These are phyloP conservation scores for Aspergillus sergii DNA, from an alignment of 2,329 filamentous ascomycete species.

Conservation along the genomic window DNA sequence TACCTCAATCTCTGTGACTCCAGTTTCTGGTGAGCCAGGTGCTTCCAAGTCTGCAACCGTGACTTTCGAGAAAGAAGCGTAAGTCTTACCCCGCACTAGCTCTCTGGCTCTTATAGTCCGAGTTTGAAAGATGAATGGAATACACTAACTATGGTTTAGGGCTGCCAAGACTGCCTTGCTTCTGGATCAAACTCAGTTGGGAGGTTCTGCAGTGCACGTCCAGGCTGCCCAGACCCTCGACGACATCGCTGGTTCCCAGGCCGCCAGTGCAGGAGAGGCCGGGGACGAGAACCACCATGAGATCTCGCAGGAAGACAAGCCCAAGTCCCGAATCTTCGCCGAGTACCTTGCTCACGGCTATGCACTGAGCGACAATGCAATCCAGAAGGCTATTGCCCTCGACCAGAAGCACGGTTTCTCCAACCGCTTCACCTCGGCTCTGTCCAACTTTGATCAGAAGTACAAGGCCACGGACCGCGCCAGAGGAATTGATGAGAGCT, in stretches of 20 bases:
- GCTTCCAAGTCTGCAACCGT: conserved; percentile 84
- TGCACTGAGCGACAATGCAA: conserved; percentile 73
- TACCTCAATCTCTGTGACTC: conserved; percentile 73
- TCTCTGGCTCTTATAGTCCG: neutral
- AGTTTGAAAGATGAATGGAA: neutral
- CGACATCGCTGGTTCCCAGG: conserved; percentile 63
- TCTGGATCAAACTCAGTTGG: conserved; percentile 94
- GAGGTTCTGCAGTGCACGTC: conserved; percentile 75
- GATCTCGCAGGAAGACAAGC: conserved; percentile 95
- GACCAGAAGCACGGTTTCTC: conserved; percentile 90
- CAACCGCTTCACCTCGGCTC: conserved; percentile 73
- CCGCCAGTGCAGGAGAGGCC: conserved; percentile 55
- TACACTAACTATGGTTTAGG: conserved; percentile 28
- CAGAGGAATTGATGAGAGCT: conserved; percentile 79
- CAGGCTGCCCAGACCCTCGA: conserved; percentile 69
- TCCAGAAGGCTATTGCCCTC: conserved; percentile 81
- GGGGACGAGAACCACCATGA: conserved; percentile 63
- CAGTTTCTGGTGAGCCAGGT: conserved; percentile 55
- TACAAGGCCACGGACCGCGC: conserved; percentile 88
- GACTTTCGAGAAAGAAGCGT: conserved; percentile 92
- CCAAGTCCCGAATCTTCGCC: conserved; percentile 86
- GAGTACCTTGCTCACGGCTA: conserved; percentile 98
- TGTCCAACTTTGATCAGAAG: conserved; percentile 78
- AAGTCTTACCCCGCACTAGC: conserved; percentile 35
- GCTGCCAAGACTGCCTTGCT: conserved; percentile 96